Base-by-base conservation (phyloP, 2,329 filamentous ascomycete genomes). In the Aspergillus brasiliensis region DNA sequence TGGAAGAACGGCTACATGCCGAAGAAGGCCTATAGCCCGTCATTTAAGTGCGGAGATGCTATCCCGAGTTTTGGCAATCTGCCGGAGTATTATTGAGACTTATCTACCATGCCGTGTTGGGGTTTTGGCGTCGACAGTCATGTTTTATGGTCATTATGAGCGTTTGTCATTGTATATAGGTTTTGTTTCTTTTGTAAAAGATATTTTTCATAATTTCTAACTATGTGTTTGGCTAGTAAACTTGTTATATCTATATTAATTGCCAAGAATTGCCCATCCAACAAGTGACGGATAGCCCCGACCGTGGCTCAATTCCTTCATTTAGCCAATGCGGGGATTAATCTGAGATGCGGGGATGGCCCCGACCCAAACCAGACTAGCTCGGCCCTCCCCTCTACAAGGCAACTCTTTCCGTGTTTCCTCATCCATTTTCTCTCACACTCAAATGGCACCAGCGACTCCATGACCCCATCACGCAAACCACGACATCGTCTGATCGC, bases 1-100 rank as follows among this genome's bases (percentile, higher is more conserved):
- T 97, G 95, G 80, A 88, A 93, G 77, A 82, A 87, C 64, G 93
- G 92, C 0, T 80, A 93, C 51, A 76, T 99, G 78, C 95, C 95
- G 2, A 74, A 80, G 40, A 89, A 91, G 79, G 89, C 91, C 0
- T 92, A 89, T 72, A 78, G 86, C 21, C 83, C 87, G 34, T 80
- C 82, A n/a, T 94, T 91, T 69, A 86, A 87, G 68, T 94, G 91
- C 75, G 82, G 75, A 3, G 74, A 77, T 63, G 62, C 65, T 23
- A 68, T 82, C 3, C 80, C 80, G 1, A 77, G 79, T 67, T 82
- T 81, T 68, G 69, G 71, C 2, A 70, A 71, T n/a, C 64, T 82
- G 62, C 67, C 73, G 11, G 80, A 82, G 58, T 73, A 68, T 67
- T 81, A 80, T 67, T 82, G 62, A 72, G 44, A 11, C 7, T n/a